Evolutionary conservation across 345 rosid species (phyloP).

Genomic region (Syzygium aqueum): DNA sequence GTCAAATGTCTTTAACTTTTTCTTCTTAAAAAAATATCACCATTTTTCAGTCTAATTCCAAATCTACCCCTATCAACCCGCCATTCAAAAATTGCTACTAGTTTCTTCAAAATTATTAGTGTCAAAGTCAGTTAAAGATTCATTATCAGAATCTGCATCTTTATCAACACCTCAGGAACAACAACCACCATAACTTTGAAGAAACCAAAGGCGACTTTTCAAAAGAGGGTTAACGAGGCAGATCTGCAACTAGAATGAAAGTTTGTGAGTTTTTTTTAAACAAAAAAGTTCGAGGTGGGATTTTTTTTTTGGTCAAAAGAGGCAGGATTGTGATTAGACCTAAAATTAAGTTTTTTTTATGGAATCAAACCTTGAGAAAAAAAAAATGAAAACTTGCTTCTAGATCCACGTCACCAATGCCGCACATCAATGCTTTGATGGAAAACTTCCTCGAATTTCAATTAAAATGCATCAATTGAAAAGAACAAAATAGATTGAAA

Average conservation of each 20-base stretch:
- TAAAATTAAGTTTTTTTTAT: not conserved
- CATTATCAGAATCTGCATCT: not conserved
- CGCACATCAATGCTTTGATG: not conserved
- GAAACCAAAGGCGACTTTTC: not conserved
- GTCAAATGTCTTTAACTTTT: not conserved
- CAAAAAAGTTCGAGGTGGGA: not conserved
- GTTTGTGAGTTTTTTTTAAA: not conserved
- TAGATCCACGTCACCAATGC: not conserved
- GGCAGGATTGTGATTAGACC: not conserved
- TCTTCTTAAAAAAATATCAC: not conserved
- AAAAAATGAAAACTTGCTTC: not conserved
- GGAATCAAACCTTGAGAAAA: not conserved
- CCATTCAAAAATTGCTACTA: not conserved
- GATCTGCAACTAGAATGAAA: not conserved
- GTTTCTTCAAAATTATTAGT: not conserved
- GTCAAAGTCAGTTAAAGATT: not conserved
- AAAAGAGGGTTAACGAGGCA: not conserved
- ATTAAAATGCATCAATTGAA: not conserved
- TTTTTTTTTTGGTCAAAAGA: too few relatives aligned
- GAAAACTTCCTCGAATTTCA: not conserved
- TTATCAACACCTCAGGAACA: not conserved
- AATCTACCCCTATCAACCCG: not conserved
- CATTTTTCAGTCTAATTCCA: not conserved
- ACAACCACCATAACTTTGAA: not conserved
- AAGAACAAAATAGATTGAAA: not conserved